Percentiles rank a stretch among this genome's conserved stretches.
Conservation (phyloP, 2,329 filamentous ascomycete genomes). For the Aureobasidium sp. region DNA sequence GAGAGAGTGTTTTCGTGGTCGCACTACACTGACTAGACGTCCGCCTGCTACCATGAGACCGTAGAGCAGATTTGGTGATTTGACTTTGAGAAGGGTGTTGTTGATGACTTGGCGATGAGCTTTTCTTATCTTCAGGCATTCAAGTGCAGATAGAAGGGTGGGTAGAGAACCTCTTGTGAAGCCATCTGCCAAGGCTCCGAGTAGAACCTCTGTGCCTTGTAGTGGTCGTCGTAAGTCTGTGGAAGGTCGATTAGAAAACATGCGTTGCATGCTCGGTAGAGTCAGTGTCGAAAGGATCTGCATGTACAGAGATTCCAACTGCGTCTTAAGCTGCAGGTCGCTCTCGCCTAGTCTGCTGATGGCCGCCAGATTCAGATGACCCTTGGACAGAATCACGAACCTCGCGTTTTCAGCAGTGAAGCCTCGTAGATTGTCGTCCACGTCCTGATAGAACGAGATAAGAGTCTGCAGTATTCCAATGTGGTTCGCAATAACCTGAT, state of each 20-base stretch:
- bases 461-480: slow-evolving; percentile 95
- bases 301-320: slow-evolving; percentile 94
- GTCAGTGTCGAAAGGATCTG: slow-evolving; percentile 95
- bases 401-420: slow-evolving; percentile 82
- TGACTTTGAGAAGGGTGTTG: slow-evolving; percentile 71
- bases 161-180: slow-evolving; percentile 91
- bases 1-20: slow-evolving; percentile 88
- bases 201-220: slow-evolving; percentile 80
- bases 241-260: slow-evolving; percentile 87
- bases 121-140: slow-evolving; percentile 88
- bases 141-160: slow-evolving; percentile 77
- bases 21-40: slow-evolving; percentile 85
- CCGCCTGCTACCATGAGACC: slow-evolving; percentile 89
- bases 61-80: slow-evolving; percentile 74
- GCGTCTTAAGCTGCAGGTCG: slow-evolving; percentile 74
- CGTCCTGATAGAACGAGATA: slow-evolving; percentile 88
- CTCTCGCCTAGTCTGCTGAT: slow-evolving; percentile 91
- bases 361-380: slow-evolving; percentile 84
- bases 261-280: slow-evolving; percentile 72
- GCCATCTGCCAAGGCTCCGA: slow-evolving; percentile 87
- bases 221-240: slow-evolving; percentile 84
- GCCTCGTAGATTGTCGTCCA: slow-evolving; percentile 65
- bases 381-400: slow-evolving; percentile 79
- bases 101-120: slow-evolving; percentile 80
- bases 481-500: slow-evolving; percentile 82